Evolutionary conservation across 2,329 filamentous ascomycete genomes (phyloP), one percentile per base, ranked within the genome.

Genomic region (Clonostachys solani): DNA sequence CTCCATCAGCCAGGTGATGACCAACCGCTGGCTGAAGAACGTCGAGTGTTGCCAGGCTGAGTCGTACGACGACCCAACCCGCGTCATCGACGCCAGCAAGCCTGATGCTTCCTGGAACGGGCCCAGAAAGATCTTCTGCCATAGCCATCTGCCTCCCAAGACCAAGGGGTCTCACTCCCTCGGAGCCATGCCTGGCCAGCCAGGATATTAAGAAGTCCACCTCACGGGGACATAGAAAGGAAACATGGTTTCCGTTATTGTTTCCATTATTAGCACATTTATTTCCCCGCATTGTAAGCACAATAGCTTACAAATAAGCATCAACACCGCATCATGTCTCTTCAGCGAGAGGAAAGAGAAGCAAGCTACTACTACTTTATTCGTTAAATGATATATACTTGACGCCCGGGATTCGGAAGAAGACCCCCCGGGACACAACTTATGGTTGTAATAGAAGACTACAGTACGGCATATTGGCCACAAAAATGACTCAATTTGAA

Each of bases 21-120:
- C 77, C 51, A 81, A 87, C 56, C 74, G 84, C n/a, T 90, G 83
- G 77, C 71, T 94, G 57, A 86, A 81, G 68, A 79, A 76, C 45
- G 80, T 91, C 38, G 87, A 92, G 56, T 94, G 89, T 67, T 95
- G 89, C 62, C 84, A 89, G 56, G 67, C 83, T 5, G 87, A 92
- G 56, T 78, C 73, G 50, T 86, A 83, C 60, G 83, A 85, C 33
- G 83, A 88, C 50, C 77, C 78, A 6, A 67, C 72, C n/a, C 72
- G 72, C 43, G 64, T 71, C 19, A 84, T 87, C 49, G 83, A 88
- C 55, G 80, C 78, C 1, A 78, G 77, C 52, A 82, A 82, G 68
- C 77, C 75, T 55, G 69, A 71, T 50, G 63, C 64, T 37, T 63
- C 64, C 34, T 68, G 67, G 34, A 64, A 62, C 48, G 64, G 64